phyloP scores from a whole-genome alignment of 176 grass and related monocot species.

The Lolium multiflorum region DNA sequence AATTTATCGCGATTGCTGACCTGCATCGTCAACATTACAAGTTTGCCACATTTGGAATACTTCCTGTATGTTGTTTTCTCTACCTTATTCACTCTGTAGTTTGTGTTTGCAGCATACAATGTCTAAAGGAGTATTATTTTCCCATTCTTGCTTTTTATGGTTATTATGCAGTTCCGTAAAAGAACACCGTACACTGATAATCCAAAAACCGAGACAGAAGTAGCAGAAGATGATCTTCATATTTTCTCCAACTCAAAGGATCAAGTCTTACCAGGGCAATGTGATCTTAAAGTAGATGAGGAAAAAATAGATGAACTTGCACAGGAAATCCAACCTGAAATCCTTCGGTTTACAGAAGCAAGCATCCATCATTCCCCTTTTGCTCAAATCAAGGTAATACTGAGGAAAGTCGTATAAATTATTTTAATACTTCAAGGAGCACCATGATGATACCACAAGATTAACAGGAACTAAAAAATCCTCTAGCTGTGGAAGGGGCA shows the following conservation, averaged over 20 bases:
- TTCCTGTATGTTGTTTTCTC: not conserved
- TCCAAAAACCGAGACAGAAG: not conserved
- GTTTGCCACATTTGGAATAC: constrained; percentile 17
- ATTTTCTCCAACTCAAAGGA: not conserved
- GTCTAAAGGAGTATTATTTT: not conserved
- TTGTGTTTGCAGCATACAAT: not conserved
- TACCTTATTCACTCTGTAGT: not conserved
- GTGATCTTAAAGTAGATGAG: not conserved
- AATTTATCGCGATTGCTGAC: constrained; percentile 7
- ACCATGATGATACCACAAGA: not conserved
- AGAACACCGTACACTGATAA: not conserved
- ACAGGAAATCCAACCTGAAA: not conserved
- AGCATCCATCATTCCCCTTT: not conserved
- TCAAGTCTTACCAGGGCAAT: not conserved
- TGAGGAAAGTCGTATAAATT: not conserved
- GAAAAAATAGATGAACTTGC: not conserved
- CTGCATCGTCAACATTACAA: constrained; percentile 15
- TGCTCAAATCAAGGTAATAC: not conserved
- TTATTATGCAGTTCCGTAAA: not conserved
- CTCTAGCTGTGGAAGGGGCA: not conserved
- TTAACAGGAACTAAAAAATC: not conserved
- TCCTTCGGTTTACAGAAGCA: not conserved
- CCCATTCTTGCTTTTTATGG: not conserved
- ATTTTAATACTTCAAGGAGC: not conserved
- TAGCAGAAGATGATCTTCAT: not conserved